Conservation (phyloP, 208 protist species). For the Tritrichomonas musculus region DNA sequence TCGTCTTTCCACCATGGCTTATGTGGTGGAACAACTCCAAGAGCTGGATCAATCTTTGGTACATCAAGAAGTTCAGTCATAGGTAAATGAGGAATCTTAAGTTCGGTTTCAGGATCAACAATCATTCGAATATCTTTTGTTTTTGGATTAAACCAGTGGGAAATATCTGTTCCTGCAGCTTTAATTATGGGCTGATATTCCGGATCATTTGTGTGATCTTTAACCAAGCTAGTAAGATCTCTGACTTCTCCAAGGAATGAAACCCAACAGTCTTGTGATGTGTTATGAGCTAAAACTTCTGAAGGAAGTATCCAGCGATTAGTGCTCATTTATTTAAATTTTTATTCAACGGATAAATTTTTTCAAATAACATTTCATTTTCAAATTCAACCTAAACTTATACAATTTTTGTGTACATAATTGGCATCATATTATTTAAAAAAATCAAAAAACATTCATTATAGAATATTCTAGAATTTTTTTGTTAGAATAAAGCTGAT, state of each 20-base stretch:
- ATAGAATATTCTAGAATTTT: too few species aligned
- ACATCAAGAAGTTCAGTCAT: conserved; percentile 33
- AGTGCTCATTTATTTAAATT: not conserved
- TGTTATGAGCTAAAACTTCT: conserved; percentile 41
- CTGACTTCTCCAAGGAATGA: conserved; percentile 42
- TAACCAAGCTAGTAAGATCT: conserved; percentile 39
- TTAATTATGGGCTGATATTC: conserved; percentile 42
- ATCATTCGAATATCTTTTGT: conserved; percentile 37
- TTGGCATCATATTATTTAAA: too few species aligned
- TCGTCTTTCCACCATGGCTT: conserved; percentile 46
- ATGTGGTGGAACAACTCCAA: not conserved
- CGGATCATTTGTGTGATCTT: not conserved
- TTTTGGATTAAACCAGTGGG: conserved; percentile 47
- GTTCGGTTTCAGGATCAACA: conserved; percentile 40
- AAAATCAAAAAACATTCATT: too few species aligned
- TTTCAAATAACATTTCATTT: too few species aligned
- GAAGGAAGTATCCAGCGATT: conserved; percentile 2
- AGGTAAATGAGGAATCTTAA: conserved; percentile 32
- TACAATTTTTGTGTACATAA: too few species aligned
- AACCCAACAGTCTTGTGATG: conserved; percentile 43
- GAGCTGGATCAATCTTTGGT: not conserved
- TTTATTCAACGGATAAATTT: too few species aligned
- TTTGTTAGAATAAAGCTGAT: too few species aligned
- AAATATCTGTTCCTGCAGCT: conserved; percentile 44
- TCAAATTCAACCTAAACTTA: too few species aligned